Base-by-base conservation (phyloP, 805 yeast species). In the Candida silvicultrix region DNA sequence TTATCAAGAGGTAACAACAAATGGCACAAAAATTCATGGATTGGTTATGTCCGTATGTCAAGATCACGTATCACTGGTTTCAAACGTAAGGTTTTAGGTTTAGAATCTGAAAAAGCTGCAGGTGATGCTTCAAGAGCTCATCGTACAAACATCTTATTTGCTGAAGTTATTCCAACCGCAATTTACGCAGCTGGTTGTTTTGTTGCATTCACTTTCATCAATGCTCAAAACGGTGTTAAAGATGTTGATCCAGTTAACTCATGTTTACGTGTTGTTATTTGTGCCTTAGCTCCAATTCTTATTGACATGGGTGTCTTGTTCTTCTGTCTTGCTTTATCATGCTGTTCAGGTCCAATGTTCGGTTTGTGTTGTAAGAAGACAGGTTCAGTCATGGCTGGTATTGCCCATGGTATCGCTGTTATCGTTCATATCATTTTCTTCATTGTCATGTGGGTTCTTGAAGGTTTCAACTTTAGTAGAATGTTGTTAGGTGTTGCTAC, bases 301-400 rank as follows among this genome's bases (percentile, higher is more conserved):
- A 78, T 92, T 66, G 85, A 94, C 66, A 79, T 89, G 67, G 99
- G 96, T 76, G 84, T 81, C 31, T 71, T 90, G 55, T 78, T 77
- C 60, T 76, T 85, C 54, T 78, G 92, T 69, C 74, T 86, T 58
- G 89, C 80, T 58, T 64, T 90, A 68, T 86, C 97, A 15, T 94
- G 99, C 72, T 94, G 97, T 77, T 88, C 96, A 25, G 99, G 99
- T 66, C 99, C 99, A 57, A 59, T 92, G 63, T 80, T 92, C 54
- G 94, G 94, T 48, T 68, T 90, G 71, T 92, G 99, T 70, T 92
- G 98, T 74, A 90, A 90, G 80, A 85, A 86, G 76, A 90, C 97
- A 43, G 96, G 96, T 70, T 84, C 97, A 11, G 95, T 89, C 37
- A 82, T 71, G 72, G 99, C 99, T 36, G 97, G 88, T 60, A 69